Percentiles rank a stretch among this genome's conserved stretches.
Evolutionary conservation across 1,139 yeast genomes (phyloP).

Genomic region (Nakaseomyces kungkrabaensis): DNA sequence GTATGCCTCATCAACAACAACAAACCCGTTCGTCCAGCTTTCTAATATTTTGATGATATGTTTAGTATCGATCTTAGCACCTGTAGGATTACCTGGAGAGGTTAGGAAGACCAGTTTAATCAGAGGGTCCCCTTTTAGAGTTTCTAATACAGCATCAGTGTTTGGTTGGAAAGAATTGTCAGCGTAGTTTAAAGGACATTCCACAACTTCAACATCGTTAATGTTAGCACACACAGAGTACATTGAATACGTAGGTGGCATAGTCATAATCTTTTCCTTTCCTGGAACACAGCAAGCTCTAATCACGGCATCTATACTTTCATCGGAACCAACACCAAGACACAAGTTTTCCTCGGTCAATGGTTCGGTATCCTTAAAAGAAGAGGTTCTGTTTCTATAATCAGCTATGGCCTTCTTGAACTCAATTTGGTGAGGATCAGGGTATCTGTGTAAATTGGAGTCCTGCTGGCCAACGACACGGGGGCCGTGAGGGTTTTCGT

Average conservation of each 20-base stretch:
- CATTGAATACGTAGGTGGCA: slow-evolving; percentile 99
- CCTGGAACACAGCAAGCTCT: slow-evolving; percentile 82
- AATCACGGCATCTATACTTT: slow-evolving; percentile 80
- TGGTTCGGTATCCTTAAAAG: slow-evolving; percentile 17
- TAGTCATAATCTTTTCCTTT: slow-evolving; percentile 64
- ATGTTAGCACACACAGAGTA: slow-evolving; percentile 82
- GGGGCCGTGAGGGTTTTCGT: slow-evolving; percentile 93
- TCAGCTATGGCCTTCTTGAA: slow-evolving; percentile 63
- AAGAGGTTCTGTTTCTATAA: slow-evolving; percentile 52
- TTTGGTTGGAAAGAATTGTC: slow-evolving; percentile 59
- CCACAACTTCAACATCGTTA: slow-evolving; percentile 71
- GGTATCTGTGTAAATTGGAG: slow-evolving; percentile 75
- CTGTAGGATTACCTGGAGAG: slow-evolving; percentile 99
- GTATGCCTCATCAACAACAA: slow-evolving; percentile 91
- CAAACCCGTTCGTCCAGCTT: slow-evolving; percentile 60
- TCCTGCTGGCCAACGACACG: slow-evolving; percentile 39
- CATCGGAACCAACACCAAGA: slow-evolving; percentile 96
- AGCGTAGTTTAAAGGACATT: slow-evolving; percentile 48
- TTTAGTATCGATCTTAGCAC: slow-evolving; percentile 43
- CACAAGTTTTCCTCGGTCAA: slow-evolving; percentile 64
- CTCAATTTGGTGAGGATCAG: slow-evolving; percentile 90
- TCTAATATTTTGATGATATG: slow-evolving; percentile 44
- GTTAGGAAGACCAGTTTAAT: slow-evolving; percentile 76
- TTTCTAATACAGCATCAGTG: slow-evolving; percentile 43
- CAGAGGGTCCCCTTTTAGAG: slow-evolving; percentile 43